phyloP scores from a whole-genome alignment of 768 basidiomycete genomes.

The Rubroboletus pulcherrimus region DNA sequence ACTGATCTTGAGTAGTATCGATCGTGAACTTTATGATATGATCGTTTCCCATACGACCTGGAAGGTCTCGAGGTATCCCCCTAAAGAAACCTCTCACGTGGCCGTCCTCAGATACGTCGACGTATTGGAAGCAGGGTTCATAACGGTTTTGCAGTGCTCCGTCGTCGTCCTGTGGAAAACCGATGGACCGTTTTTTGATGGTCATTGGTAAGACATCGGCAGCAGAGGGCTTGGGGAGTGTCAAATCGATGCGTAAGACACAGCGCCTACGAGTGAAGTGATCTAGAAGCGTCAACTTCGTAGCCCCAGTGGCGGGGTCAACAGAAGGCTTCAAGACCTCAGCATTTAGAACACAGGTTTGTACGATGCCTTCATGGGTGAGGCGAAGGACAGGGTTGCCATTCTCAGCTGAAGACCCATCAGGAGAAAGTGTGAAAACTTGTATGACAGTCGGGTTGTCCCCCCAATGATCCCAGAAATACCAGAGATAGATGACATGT shows the following conservation, averaged over 20 bases:
- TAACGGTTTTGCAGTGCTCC: no score
- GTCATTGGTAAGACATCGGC: neutral
- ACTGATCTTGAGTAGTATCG: conserved; percentile 1
- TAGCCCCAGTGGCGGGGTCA: neutral
- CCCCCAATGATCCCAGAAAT: no score
- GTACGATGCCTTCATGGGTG: neutral
- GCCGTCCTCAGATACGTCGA: neutral
- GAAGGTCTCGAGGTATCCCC: no score
- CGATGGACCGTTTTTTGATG: neutral
- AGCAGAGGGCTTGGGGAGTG: neutral
- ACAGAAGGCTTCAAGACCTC: neutral
- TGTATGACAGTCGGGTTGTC: neutral
- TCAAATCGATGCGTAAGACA: neutral
- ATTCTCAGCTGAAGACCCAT: neutral
- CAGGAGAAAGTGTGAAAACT: neutral
- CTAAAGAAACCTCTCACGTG: neutral
- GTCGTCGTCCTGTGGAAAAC: neutral
- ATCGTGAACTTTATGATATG: conserved; percentile 2
- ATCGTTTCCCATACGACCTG: neutral
- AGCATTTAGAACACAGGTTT: rapidly evolving
- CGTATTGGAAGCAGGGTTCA: neutral
- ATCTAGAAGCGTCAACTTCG: neutral
- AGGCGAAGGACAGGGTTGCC: neutral
- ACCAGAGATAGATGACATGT: neutral
- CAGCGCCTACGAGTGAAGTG: no score